Conservation (phyloP, 257 asterid species). For the Rhazya stricta region DNA sequence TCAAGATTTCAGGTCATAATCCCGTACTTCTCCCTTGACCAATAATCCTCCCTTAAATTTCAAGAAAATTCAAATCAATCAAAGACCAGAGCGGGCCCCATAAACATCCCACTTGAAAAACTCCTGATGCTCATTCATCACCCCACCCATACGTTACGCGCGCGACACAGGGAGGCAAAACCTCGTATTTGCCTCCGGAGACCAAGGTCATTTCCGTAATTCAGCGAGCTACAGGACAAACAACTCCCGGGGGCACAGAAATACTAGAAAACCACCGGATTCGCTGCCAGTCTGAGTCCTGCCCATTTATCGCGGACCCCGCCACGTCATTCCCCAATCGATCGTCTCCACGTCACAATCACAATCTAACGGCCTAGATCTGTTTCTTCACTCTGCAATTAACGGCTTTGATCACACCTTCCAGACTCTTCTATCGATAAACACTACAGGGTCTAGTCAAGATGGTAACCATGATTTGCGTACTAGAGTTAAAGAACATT, state of each 20-base stretch:
- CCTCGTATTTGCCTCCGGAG: neutral
- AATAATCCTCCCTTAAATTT: neutral
- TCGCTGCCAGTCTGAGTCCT: constrained; percentile 22
- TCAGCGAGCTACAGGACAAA: constrained; percentile 9
- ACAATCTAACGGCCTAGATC: neutral
- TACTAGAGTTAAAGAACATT: constrained; percentile 11
- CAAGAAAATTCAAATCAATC: neutral
- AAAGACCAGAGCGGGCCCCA: too few relatives aligned
- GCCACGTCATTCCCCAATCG: constrained; percentile 53
- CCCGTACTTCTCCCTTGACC: neutral
- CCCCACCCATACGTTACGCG: neutral
- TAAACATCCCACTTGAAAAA: neutral
- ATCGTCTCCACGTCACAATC: constrained; percentile 36
- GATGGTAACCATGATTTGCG: constrained; percentile 29
- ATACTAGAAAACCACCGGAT: constrained; percentile 25
- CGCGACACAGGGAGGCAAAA: constrained; percentile 18
- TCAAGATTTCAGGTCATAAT: neutral
- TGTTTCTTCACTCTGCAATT: neutral
- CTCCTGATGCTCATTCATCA: neutral
- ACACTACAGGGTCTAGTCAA: constrained; percentile 23
- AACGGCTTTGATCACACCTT: constrained; percentile 25
- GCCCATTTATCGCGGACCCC: constrained; percentile 15
- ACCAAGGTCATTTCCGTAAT: constrained; percentile 26
- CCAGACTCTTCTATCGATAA: constrained; percentile 45
- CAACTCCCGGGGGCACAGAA: constrained; percentile 1